A percentile compares a stretch with the other conserved stretches of the same genome.
Evolutionary conservation across 495 filamentous ascomycete species (phyloP).

Genomic region (Friedmanniomyces endolithicus): DNA sequence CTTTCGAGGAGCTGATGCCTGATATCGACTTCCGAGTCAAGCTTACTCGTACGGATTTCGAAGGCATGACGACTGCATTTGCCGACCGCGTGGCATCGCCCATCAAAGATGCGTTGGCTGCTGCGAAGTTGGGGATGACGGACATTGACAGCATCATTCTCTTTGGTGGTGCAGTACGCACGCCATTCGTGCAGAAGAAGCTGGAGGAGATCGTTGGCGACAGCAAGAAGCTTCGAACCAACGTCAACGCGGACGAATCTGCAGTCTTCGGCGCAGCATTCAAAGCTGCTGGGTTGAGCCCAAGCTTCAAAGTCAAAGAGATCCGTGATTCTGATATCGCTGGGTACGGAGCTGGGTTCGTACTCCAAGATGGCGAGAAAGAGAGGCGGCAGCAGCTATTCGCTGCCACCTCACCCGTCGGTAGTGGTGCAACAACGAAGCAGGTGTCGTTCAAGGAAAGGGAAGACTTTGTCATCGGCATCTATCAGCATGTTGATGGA

Average conservation of each 20-base stretch:
- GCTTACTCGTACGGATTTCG: slow-evolving; percentile 67
- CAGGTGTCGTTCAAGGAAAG: slow-evolving; percentile 77
- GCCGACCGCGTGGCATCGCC: slow-evolving; percentile 54
- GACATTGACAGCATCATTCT: slow-evolving; percentile 87
- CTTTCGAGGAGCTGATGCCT: slow-evolving; percentile 78
- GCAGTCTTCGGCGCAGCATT: slow-evolving; percentile 96
- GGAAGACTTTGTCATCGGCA: slow-evolving; percentile 69
- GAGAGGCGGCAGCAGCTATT: slow-evolving; percentile 66
- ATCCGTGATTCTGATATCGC: slow-evolving; percentile 68
- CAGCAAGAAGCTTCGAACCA: slow-evolving; percentile 70
- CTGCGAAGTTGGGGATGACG: slow-evolving; percentile 55
- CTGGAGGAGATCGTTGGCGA: slow-evolving; percentile 64
- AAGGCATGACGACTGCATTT: slow-evolving; percentile 61
- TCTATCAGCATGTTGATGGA: slow-evolving; percentile 57
- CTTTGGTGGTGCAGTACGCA: slow-evolving; percentile 79
- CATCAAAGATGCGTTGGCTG: slow-evolving; percentile 60
- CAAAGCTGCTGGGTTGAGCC: slow-evolving; percentile 79
- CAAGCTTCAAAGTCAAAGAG: slow-evolving; percentile 94
- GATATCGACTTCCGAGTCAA: slow-evolving; percentile 91
- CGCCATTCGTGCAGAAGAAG: slow-evolving; percentile 84
- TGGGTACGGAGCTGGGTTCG: slow-evolving; percentile 57
- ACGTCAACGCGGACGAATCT: slow-evolving; percentile 94
- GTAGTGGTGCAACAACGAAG: slow-evolving; percentile 49
- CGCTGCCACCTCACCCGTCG: slow-evolving; percentile 60
- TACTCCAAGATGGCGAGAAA: slow-evolving; percentile 47